Base-by-base conservation (phyloP, 2,329 filamentous ascomycete species). In the Botryotinia calthae region DNA sequence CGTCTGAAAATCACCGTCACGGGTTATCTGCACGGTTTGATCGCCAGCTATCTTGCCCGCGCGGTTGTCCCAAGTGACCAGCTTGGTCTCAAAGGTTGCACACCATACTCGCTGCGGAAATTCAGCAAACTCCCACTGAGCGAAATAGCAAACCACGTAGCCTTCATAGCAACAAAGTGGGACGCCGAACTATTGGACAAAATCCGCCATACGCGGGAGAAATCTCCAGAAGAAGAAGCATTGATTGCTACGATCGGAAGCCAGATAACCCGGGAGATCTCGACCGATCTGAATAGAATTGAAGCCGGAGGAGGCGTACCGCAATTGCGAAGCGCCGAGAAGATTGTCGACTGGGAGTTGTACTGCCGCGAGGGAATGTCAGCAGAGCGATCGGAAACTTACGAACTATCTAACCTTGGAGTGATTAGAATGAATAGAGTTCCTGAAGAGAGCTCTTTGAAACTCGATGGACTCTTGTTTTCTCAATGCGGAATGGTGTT, bases 371-470 rank as follows among this genome's bases (percentile, higher is more conserved):
- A 34, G 22, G 22, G 20, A 28, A 12, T 70, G 20, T 61, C n/a
- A 4, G 16, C 37, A 14, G 37, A 14, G 10, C 31, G 54, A 1
- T 44, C 20, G 2, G 51, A 58, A 37, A 70, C 28, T 1, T 79
- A 78, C 40, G 78, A 79, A 54, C n/a, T 78, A 12, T 78, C 76
- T 2, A 79, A 79, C 72, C 61, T 79, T 2, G 78, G 78, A 12
- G 61, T 75, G 44, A 69, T 77, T 0, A 63, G 73, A n/a, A 28
- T 76, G 22, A 70, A 70, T 12, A 10, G 16, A 9, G 54, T 34
- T 20, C n/a, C 54, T 0, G 3, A n/a, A n/a, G 40, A 34, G 4
- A 56, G 18, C 12, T n/a, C 31, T 10, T 67, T 77, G 1, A 71
- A 34, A 42, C 34, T 78, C 7, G 72, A 77, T 64, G 76, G 73